These are phyloP conservation scores for Colletotrichum kahawae DNA, from an alignment of 2,329 filamentous ascomycete genomes.

Conservation along the genomic window DNA sequence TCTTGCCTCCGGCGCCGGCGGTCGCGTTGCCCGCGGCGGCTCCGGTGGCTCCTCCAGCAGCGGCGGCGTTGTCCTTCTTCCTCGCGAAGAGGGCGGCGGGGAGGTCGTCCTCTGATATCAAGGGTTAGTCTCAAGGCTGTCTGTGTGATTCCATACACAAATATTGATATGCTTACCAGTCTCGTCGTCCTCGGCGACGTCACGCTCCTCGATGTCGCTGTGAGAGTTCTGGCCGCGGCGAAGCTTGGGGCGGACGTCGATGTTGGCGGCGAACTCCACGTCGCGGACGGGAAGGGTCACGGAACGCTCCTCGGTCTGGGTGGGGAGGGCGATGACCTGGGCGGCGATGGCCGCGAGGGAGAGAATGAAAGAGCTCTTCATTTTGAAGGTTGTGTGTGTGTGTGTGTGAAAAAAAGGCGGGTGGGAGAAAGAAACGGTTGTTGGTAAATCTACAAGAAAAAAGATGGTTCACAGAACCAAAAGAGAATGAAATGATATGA, in stretches of 20 bases:
- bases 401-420: neutral
- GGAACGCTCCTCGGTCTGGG: conserved; percentile 1
- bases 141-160: neutral
- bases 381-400: conserved; percentile 7
- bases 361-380: conserved; percentile 21
- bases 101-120: neutral
- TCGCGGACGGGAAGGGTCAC: neutral
- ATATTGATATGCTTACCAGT: neutral
- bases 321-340: conserved; percentile 19
- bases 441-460: neutral
- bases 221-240: neutral
- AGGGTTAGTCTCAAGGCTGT: neutral
- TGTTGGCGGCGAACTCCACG: neutral
- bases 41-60: neutral
- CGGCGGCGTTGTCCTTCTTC: neutral
- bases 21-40: neutral
- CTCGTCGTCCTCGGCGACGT: neutral
- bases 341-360: conserved; percentile 21
- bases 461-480: conserved; percentile 19
- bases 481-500: neutral
- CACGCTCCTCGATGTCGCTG: neutral
- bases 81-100: neutral
- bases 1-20: neutral
- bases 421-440: neutral
- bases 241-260: conserved; percentile 1